Conservation (phyloP, 768 basidiomycete genomes). For the Hydnum rufescens region DNA sequence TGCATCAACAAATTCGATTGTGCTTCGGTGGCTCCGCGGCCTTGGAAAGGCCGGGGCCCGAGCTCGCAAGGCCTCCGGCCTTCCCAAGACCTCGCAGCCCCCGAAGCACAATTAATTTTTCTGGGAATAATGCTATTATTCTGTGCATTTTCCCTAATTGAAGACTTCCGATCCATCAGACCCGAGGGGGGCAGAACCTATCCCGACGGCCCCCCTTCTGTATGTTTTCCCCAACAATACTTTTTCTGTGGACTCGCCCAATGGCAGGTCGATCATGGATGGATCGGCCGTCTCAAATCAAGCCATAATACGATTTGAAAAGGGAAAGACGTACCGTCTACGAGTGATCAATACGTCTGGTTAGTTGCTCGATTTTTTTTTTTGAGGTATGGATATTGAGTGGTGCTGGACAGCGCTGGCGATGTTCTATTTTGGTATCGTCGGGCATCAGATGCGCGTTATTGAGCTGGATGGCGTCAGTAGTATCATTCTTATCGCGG, state of each 20-base stretch:
- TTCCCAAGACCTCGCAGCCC: too few relatives aligned
- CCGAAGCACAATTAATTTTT: too few relatives aligned
- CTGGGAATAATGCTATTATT: background rate
- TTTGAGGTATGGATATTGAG: background rate
- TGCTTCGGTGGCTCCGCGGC: too few relatives aligned
- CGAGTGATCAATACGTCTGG: conserved; percentile 69
- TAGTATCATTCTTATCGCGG: conserved; percentile 4
- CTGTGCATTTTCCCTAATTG: background rate
- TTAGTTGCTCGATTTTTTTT: conserved; percentile 10
- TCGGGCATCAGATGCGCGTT: conserved; percentile 67
- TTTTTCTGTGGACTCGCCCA: conserved; percentile 39
- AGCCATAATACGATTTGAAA: conserved; percentile 59
- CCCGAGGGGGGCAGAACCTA: conserved; percentile 72
- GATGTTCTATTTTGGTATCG: conserved; percentile 74
- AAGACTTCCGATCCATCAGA: conserved; percentile 22
- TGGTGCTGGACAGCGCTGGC: conserved; percentile 24
- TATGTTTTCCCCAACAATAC: background rate
- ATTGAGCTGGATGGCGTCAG: conserved; percentile 71
- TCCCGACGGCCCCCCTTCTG: conserved; percentile 35
- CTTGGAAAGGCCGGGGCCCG: too few relatives aligned
- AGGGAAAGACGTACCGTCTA: conserved; percentile 80
- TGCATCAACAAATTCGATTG: too few relatives aligned
- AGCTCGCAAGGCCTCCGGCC: too few relatives aligned
- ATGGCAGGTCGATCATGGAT: conserved; percentile 40
- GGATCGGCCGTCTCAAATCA: conserved; percentile 56